Percentiles rank a stretch among this genome's conserved stretches.
phyloP scores from a whole-genome alignment of 352 stramenopile genomes.

The Aphanomyces cochlioides region DNA sequence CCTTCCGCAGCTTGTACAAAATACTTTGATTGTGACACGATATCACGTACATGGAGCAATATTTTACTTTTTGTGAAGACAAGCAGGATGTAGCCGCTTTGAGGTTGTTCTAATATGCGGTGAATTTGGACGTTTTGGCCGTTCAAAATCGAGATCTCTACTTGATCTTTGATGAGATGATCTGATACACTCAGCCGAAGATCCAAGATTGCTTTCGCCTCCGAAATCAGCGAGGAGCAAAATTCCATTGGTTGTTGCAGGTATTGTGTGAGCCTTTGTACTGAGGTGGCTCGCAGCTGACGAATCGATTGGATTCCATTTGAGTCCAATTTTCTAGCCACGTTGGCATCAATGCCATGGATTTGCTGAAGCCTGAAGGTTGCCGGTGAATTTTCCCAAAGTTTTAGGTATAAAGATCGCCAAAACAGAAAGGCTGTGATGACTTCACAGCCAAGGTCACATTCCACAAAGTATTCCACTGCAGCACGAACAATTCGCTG shows the following conservation, averaged over 20 bases:
- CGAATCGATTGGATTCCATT: slow-evolving; percentile 9
- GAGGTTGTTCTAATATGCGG: background rate
- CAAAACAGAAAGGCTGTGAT: slow-evolving; percentile 5
- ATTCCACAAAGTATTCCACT: slow-evolving; percentile 3
- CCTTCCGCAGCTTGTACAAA: background rate
- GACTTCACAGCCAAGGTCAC: background rate
- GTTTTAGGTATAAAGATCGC: background rate
- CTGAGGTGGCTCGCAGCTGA: background rate
- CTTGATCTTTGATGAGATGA: slow-evolving; percentile 10
- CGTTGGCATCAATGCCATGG: background rate
- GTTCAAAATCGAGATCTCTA: slow-evolving; percentile 4
- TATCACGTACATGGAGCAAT: background rate
- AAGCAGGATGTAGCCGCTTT: slow-evolving; percentile 12
- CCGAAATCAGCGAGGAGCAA: background rate
- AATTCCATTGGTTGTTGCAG: background rate
- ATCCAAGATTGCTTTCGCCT: slow-evolving; percentile 5
- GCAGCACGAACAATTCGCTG: slow-evolving; percentile 13
- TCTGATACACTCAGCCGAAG: slow-evolving; percentile 12
- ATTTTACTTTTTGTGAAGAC: slow-evolving; percentile 8
- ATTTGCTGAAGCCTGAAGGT: slow-evolving; percentile 1
- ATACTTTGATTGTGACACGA: background rate
- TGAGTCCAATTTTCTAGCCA: slow-evolving; percentile 3
- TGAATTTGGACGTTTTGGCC: background rate
- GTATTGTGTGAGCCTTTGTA: background rate
- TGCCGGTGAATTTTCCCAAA: slow-evolving; percentile 18